Percentiles rank a stretch among this genome's conserved stretches.
phyloP scores from a whole-genome alignment of 306 rosid genomes.

The Cucurbita moschata region DNA sequence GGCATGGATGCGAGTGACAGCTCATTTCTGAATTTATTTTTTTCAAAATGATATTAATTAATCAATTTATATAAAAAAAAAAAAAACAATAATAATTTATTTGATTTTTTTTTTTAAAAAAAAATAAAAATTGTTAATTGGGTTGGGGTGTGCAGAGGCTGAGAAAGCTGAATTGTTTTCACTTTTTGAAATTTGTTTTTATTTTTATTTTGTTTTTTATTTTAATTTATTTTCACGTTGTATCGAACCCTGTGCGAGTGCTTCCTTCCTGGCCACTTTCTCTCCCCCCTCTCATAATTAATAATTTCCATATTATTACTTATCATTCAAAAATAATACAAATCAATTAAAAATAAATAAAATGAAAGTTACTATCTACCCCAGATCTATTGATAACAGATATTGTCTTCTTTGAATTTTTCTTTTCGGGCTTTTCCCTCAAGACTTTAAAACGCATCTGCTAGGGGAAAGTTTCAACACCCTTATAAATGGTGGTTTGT shows the following conservation, averaged over 20 bases:
- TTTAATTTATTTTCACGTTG: not conserved
- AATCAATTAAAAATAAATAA: too few species aligned
- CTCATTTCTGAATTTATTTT: not conserved
- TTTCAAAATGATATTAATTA: not conserved
- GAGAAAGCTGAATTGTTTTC: not conserved
- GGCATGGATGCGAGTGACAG: not conserved
- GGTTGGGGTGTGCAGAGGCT: not conserved
- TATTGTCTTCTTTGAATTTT: too few species aligned
- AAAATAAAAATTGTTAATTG: not conserved
- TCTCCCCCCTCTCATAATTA: not conserved
- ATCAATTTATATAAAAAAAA: not conserved
- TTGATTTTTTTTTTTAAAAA: too few species aligned
- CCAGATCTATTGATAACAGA: too few species aligned
- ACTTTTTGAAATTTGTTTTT: not conserved
- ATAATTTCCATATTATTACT: not conserved
- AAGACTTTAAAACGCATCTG: too few species aligned
- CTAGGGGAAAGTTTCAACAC: too few species aligned
- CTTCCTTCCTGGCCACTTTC: not conserved
- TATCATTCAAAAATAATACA: not conserved
- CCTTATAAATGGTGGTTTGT: too few species aligned
- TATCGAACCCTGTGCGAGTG: not conserved
- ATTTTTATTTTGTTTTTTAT: not conserved
- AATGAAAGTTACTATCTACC: too few species aligned
- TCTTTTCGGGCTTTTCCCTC: too few species aligned
- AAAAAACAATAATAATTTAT: too few species aligned